Conservation (phyloP, 345 rosid species). For the Pistacia integerrima region DNA sequence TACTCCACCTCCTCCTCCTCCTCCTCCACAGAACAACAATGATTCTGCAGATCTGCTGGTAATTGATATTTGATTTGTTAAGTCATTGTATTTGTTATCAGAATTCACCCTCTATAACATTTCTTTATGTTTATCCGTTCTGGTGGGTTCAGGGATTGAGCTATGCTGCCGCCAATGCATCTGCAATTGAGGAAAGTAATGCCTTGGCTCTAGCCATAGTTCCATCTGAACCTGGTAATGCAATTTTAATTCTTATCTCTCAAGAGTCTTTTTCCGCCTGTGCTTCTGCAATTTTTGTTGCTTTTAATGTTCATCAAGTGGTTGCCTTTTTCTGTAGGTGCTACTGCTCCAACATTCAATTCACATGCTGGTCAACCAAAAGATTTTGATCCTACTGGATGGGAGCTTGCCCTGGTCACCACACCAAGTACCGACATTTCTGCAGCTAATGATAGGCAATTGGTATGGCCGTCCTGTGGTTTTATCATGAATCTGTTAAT, state of each 20-base stretch:
- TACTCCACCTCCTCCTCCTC: slow-evolving; percentile 47
- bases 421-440: slow-evolving; percentile 80
- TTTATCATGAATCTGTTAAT: background rate
- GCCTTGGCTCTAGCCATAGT: slow-evolving; percentile 94
- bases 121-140: slow-evolving; percentile 6
- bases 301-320: slow-evolving; percentile 7
- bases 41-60: slow-evolving; percentile 91
- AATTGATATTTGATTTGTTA: slow-evolving; percentile 16
- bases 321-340: slow-evolving; percentile 34
- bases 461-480: slow-evolving; percentile 52
- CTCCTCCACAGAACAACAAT: slow-evolving; percentile 48
- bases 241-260: slow-evolving; percentile 5
- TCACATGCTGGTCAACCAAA: slow-evolving; percentile 53
- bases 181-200: slow-evolving; percentile 80
- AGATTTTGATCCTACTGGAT: slow-evolving; percentile 85
- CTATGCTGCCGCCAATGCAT: slow-evolving; percentile 52
- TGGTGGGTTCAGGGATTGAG: slow-evolving; percentile 64
- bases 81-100: slow-evolving; percentile 3
- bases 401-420: slow-evolving; percentile 91
- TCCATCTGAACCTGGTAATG: slow-evolving; percentile 59
- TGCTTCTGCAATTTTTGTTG: background rate
- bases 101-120: background rate
- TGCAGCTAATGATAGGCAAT: slow-evolving; percentile 73
- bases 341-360: slow-evolving; percentile 52
- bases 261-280: background rate